Evolutionary conservation across 1,284 basidiomycete species (phyloP).

Genomic region (Rhizoctonia solani): DNA sequence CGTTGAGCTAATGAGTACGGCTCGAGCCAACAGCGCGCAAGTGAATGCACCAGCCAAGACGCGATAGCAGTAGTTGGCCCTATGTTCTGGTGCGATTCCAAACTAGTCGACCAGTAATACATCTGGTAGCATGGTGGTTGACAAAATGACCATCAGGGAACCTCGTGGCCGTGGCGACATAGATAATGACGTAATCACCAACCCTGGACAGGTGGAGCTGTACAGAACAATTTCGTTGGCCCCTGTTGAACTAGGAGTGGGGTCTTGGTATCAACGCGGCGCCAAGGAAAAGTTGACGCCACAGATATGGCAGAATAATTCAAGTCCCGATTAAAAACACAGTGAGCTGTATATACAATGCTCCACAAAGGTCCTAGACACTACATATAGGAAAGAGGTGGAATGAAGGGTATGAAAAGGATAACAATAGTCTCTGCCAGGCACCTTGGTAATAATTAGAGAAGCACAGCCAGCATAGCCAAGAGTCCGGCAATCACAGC

Average conservation of each 20-base stretch:
- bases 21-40: no score
- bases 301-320: background rate
- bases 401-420: background rate
- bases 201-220: background rate
- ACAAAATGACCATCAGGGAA: background rate
- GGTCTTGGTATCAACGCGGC: background rate
- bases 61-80: no score
- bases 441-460: slow-evolving; percentile 9
- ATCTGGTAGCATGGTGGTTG: background rate
- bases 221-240: background rate
- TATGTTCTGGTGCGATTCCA: no score
- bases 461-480: slow-evolving; percentile 23
- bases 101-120: background rate
- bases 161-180: background rate
- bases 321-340: background rate
- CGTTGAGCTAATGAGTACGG: no score
- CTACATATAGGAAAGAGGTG: background rate
- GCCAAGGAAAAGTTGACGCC: background rate
- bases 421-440: background rate
- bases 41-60: background rate
- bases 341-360: background rate
- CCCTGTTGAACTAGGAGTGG: background rate
- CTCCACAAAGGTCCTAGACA: background rate
- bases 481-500: slow-evolving; percentile 2
- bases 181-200: background rate